Percentiles rank a stretch among this genome's conserved stretches.
Evolutionary conservation across 805 yeast genomes (phyloP).

Genomic region (Teunomyces aglyptinius): DNA sequence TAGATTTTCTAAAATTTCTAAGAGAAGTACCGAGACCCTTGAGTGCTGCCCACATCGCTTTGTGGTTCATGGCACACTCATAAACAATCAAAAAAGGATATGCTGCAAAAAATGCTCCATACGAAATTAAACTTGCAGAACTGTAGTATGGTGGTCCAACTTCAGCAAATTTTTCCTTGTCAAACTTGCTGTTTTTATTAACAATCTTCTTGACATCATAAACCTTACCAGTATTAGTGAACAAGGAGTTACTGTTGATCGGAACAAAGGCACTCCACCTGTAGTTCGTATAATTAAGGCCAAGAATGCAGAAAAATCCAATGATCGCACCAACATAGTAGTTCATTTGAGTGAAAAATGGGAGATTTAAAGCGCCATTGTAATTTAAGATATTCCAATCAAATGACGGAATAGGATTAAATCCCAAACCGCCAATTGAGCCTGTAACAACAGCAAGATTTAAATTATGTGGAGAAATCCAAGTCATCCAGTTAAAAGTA

Average conservation of each 20-base stretch:
- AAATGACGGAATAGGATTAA: constrained; percentile 31
- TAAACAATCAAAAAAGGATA: constrained; percentile 26
- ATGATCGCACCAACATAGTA: constrained; percentile 23
- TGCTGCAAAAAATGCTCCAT: constrained; percentile 24
- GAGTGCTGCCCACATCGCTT: constrained; percentile 13
- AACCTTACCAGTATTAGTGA: constrained; percentile 21
- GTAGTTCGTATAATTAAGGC: constrained; percentile 28
- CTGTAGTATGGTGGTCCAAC: constrained; percentile 23
- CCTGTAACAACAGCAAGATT: constrained; percentile 52
- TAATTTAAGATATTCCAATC: constrained; percentile 25
- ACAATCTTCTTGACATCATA: constrained; percentile 17
- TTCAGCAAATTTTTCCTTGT: constrained; percentile 16
- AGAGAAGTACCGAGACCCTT: constrained; percentile 13
- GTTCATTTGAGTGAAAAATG: constrained; percentile 24
- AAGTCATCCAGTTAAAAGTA: constrained; percentile 54
- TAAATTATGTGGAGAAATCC: constrained; percentile 55
- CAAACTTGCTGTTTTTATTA: constrained; percentile 10
- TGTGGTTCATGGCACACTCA: constrained; percentile 14
- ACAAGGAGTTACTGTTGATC: constrained; percentile 20
- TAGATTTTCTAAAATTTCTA: constrained; percentile 20
- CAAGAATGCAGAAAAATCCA: constrained; percentile 24
- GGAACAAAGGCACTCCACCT: constrained; percentile 32
- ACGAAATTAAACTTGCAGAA: constrained; percentile 20
- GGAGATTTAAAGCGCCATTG: constrained; percentile 17
- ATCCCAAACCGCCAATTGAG: constrained; percentile 30